Evolutionary conservation across 2,329 filamentous ascomycete genomes (phyloP), one percentile per base, ranked within the genome.

Genomic region (Leptographium galeiforme): DNA sequence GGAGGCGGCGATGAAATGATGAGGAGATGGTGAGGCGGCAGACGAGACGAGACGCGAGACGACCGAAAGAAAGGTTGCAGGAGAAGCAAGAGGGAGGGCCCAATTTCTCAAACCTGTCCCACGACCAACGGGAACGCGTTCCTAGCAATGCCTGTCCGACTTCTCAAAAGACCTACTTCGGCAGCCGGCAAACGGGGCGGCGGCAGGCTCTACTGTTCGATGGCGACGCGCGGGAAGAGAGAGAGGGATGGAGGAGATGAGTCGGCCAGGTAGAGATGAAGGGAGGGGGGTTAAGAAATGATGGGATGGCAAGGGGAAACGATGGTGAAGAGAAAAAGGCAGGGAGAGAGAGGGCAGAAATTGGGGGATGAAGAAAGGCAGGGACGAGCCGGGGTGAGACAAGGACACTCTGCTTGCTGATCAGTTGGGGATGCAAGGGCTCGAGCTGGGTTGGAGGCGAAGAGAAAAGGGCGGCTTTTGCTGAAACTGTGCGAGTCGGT

Each of bases 351-450:
- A 30, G 8, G 32, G 32, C 40, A 47, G 50, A 47, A n/a, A 18
- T 18, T 18, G 32, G 34, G 36, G 14, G 33, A 47, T n/a, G 41
- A n/a, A 4, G 38, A 30, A 43, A 50, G 40, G 32, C 41, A 43
- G 32, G 38, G 34, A 25, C 19, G n/a, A 19, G 13, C 47, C 25
- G 25, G 44, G 46, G 16, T 48, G 47, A 52, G 52, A 53, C 45
- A 45, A 55, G 47, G 56, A 53, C 45, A 50, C 25, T 25, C 25
- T 25, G 25, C 25, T 25, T 25, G 25, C 25, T 25, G 25, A 62
- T 61, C 61, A 57, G 59, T 50, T n/a, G 25, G 53, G 36, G 36
- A 49, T 18, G 19, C 40, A 19, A 40, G 40, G 48, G 40, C 48
- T 50, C 48, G 38, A 50, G n/a, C 18, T 16, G 25, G 19, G 48